Evolutionary conservation across 768 basidiomycete genomes (phyloP).

Genomic region (Rhodotorula babjevae): DNA sequence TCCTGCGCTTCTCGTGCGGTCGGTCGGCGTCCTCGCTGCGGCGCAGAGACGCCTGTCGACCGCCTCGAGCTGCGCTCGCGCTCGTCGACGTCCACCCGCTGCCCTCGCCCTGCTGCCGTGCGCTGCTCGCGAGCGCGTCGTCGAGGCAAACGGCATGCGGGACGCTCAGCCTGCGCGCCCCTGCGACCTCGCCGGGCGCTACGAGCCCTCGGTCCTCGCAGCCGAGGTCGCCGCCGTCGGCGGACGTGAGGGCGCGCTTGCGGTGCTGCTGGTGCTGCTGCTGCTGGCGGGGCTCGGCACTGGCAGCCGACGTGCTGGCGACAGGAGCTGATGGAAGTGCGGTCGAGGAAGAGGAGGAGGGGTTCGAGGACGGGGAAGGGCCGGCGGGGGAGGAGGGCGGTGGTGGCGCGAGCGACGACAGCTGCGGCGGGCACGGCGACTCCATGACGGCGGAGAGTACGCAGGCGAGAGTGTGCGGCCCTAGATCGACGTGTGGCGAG

Average conservation of each 20-base stretch:
- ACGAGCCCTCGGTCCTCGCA: not conserved
- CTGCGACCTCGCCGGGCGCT: not conserved
- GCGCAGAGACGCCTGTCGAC: not conserved
- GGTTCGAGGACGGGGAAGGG: not conserved
- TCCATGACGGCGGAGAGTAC: slow-evolving; percentile 11
- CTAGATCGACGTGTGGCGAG: too few relatives aligned
- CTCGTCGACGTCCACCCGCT: not conserved
- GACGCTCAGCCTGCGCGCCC: too few relatives aligned
- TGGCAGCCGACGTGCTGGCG: not conserved
- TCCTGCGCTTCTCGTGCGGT: not conserved
- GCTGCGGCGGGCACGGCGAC: slow-evolving; percentile 16
- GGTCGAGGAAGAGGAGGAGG: slow-evolving; percentile 3
- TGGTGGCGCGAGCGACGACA: not conserved
- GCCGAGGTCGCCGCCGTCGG: not conserved
- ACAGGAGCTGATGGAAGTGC: not conserved
- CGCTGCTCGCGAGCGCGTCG: too few relatives aligned
- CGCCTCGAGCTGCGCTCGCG: not conserved
- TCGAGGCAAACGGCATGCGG: too few relatives aligned
- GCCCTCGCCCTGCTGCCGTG: too few relatives aligned
- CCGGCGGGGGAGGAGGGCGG: not conserved
- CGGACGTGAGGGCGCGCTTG: not conserved
- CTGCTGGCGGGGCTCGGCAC: slow-evolving; percentile 7
- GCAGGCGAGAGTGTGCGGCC: not conserved
- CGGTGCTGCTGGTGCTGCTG: not conserved
- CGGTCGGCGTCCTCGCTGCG: not conserved